Conservation (phyloP, 495 filamentous ascomycete species). For the Peziza echinospora region DNA sequence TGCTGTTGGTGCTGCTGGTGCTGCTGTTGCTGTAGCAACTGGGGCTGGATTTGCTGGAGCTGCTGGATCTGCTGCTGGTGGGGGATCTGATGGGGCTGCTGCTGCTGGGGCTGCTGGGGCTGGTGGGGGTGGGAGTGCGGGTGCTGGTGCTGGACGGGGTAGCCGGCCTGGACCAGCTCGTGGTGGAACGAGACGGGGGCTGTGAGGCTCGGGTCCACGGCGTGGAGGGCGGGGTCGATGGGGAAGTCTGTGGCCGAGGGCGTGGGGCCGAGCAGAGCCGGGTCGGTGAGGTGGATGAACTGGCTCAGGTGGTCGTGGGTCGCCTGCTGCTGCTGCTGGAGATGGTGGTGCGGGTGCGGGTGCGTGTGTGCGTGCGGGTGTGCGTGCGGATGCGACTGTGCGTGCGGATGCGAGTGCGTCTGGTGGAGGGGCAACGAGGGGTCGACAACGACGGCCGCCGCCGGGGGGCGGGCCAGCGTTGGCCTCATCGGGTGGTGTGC, state of each 20-base stretch:
- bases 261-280: background rate
- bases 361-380: too few species aligned
- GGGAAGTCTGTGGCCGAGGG: conserved; percentile 14
- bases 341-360: too few species aligned
- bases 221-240: conserved; percentile 18
- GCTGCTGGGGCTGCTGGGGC: conserved; percentile 21
- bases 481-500: too few species aligned
- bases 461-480: too few species aligned
- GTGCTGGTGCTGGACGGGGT: too few species aligned
- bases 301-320: background rate
- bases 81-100: conserved; percentile 27
- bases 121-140: conserved; percentile 30
- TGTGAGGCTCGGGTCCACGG: background rate
- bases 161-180: background rate
- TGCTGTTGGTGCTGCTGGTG: conserved; percentile 26
- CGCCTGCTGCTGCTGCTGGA: background rate
- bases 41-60: conserved; percentile 25
- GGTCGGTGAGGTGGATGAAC: conserved; percentile 1
- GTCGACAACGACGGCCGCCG: too few species aligned
- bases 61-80: conserved; percentile 21
- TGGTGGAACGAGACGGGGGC: conserved; percentile 15
- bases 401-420: too few species aligned
- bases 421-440: too few species aligned
- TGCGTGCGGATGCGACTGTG: too few species aligned
- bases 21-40: conserved; percentile 24